Percentiles rank a stretch among this genome's conserved stretches.
Evolutionary conservation across 2,329 filamentous ascomycete species (phyloP).

Genomic region (Sphaceloma murrayae): DNA sequence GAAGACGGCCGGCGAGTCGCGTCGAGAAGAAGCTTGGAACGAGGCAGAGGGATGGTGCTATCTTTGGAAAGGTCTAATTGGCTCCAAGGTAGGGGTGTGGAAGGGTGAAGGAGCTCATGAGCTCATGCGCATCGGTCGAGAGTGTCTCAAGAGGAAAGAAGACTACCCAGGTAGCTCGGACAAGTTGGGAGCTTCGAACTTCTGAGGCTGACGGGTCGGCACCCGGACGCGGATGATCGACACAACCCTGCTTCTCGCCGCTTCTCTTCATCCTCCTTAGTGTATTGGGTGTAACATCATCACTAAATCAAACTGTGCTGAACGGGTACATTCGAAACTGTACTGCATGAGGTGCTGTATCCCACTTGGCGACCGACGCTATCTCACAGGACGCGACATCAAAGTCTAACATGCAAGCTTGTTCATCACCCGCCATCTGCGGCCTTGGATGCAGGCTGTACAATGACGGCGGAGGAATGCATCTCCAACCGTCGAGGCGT

Average conservation of each 20-base stretch:
- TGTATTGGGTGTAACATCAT: too few species aligned
- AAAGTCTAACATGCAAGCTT: constrained; percentile 11
- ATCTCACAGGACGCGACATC: neutral
- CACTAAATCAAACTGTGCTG: too few species aligned
- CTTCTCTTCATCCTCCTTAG: too few species aligned
- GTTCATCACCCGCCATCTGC: constrained; percentile 4
- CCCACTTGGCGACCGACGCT: neutral
- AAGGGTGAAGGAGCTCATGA: constrained; percentile 15
- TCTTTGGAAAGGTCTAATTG: constrained; percentile 4
- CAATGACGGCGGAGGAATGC: constrained; percentile 9
- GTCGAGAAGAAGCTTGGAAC: constrained; percentile 15
- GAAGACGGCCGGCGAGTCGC: neutral
- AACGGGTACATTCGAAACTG: too few species aligned
- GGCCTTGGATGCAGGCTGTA: neutral
- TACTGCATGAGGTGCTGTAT: neutral
- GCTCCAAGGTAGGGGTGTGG: constrained; percentile 16
- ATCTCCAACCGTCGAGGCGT: constrained; percentile 5
- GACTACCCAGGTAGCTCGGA: neutral
- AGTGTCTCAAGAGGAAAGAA: constrained; percentile 16
- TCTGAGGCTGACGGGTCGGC: constrained; percentile 10
- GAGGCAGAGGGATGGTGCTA: constrained; percentile 5
- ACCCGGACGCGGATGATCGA: constrained; percentile 16
- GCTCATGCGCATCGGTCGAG: constrained; percentile 15
- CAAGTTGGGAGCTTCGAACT: neutral
- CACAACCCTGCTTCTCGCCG: constrained; percentile 5